Percentiles rank a stretch among this genome's conserved stretches.
Conservation (phyloP, 1,284 basidiomycete species). For the Mycena sp. region DNA sequence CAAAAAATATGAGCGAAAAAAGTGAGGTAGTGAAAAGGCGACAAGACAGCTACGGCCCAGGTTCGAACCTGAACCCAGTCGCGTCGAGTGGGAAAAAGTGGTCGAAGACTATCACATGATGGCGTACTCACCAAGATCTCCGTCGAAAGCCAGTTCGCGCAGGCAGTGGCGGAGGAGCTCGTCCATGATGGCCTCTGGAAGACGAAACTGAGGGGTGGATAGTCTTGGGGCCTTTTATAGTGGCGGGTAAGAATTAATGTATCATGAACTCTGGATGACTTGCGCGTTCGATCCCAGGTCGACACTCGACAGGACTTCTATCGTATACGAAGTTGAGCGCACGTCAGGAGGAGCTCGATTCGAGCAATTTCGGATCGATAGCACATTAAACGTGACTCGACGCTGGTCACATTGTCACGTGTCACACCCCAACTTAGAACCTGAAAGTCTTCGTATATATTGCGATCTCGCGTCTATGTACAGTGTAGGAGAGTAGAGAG, state of each 20-base stretch:
- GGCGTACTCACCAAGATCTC: slow-evolving; percentile 73
- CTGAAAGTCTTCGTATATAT: no score
- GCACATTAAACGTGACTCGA: neutral
- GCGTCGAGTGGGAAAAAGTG: slow-evolving; percentile 22
- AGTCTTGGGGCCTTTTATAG: neutral
- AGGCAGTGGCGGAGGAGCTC: slow-evolving; percentile 79
- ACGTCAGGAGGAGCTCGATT: neutral
- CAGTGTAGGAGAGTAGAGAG: slow-evolving; percentile 5
- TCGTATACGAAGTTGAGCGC: neutral
- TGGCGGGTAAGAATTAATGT: neutral
- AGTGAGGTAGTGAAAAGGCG: slow-evolving; percentile 34
- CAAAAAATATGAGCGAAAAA: slow-evolving; percentile 19
- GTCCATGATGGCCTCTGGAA: slow-evolving; percentile 59
- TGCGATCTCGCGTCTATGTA: slow-evolving; percentile 4
- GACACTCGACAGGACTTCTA: neutral
- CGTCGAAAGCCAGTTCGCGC: slow-evolving; percentile 83
- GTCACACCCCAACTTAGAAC: neutral
- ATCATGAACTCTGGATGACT: slow-evolving; percentile 1
- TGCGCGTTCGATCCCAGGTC: neutral
- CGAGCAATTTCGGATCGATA: neutral
- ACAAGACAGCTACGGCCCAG: slow-evolving; percentile 39
- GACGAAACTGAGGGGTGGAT: neutral
- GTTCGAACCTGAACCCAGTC: slow-evolving; percentile 52
- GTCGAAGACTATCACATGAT: slow-evolving; percentile 18
- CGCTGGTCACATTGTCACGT: neutral